Percentiles rank a stretch among this genome's conserved stretches.
phyloP scores from a whole-genome alignment of 2,329 filamentous ascomycete species.

The Grosmannia penicillata region DNA sequence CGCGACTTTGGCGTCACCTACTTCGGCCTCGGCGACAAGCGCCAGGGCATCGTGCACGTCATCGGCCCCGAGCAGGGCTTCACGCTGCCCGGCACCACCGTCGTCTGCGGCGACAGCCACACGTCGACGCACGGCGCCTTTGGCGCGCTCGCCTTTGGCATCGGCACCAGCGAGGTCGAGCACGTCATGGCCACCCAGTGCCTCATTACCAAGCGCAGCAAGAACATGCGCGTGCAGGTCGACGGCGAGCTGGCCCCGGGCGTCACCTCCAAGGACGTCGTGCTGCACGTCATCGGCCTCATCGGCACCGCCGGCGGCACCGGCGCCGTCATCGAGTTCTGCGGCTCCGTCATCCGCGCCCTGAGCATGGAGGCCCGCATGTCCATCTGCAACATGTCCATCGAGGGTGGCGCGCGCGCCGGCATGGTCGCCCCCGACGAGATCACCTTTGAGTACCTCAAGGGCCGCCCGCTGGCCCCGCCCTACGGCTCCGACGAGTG shows the following conservation, averaged over 20 bases:
- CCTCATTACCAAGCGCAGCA: constrained; percentile 84
- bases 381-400: constrained; percentile 99
- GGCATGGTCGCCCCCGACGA: constrained; percentile 96
- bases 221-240: constrained; percentile 97
- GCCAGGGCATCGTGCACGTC: constrained; percentile 96
- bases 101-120: constrained; percentile 95
- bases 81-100: constrained; percentile 89
- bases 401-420: constrained; percentile 86
- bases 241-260: constrained; percentile 81
- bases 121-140: constrained; percentile 97
- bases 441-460: constrained; percentile 87
- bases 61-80: constrained; percentile 98
- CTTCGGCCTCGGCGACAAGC: constrained; percentile 90
- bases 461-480: constrained; percentile 77
- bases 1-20: constrained; percentile 94
- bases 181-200: constrained; percentile 96
- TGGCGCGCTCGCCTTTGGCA: constrained; percentile 86
- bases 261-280: constrained; percentile 90
- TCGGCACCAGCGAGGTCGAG: constrained; percentile 96
- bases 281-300: constrained; percentile 81
- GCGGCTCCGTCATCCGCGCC: constrained; percentile 76
- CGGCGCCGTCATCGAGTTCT: constrained; percentile 92
- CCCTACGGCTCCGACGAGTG: constrained; percentile 73
- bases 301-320: constrained; percentile 94
- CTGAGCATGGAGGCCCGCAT: constrained; percentile 95